These are phyloP conservation scores for Penicillium nucicola DNA, from an alignment of 495 filamentous ascomycete species.

Conservation along the genomic window DNA sequence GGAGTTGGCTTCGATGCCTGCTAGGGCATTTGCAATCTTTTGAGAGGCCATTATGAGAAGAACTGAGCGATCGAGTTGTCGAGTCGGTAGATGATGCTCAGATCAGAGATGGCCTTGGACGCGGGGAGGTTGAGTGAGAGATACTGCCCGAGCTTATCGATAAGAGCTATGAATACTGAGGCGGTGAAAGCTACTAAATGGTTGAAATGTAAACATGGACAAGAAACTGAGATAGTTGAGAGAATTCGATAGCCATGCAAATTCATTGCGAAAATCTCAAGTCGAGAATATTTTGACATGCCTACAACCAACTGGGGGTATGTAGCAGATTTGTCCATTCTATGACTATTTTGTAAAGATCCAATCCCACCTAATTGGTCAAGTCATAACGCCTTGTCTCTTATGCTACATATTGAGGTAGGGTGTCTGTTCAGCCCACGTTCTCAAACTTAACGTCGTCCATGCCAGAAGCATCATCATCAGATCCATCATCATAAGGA, in stretches of 20 bases:
- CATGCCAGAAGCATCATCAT: constrained; percentile 44
- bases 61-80: background rate
- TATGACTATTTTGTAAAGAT: background rate
- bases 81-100: too few relatives aligned
- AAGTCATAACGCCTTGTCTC: constrained; percentile 21
- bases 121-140: too few relatives aligned
- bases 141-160: too few relatives aligned
- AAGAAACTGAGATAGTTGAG: too few relatives aligned
- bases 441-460: constrained; percentile 77
- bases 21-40: constrained; percentile 53
- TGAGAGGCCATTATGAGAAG: constrained; percentile 52
- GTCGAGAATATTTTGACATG: too few relatives aligned
- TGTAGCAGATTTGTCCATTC: constrained; percentile 1
- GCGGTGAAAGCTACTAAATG: too few relatives aligned
- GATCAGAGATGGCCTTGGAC: too few relatives aligned
- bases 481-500: constrained; percentile 41
- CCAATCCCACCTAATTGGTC: background rate
- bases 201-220: too few relatives aligned
- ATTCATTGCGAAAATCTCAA: too few relatives aligned
- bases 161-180: too few relatives aligned
- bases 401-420: constrained; percentile 24
- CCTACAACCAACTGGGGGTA: too few relatives aligned
- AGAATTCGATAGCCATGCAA: too few relatives aligned
- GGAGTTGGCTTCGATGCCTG: constrained; percentile 50
- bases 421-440: constrained; percentile 31